phyloP scores from a whole-genome alignment of 2,329 filamentous ascomycete species.

The Fusarium veterinarium region DNA sequence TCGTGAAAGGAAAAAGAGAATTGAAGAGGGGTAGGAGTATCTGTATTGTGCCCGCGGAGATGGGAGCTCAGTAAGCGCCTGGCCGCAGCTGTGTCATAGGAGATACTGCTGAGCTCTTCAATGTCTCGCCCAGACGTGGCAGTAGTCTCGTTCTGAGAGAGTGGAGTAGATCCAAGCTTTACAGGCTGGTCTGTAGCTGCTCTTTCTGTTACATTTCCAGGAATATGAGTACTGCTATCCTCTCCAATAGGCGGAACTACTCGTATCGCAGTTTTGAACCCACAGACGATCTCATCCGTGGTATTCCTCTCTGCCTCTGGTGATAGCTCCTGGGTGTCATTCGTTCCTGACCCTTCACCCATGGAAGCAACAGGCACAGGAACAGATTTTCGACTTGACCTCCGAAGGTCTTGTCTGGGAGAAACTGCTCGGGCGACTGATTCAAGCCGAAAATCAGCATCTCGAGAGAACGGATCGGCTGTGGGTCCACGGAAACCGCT shows the following conservation, averaged over 20 bases:
- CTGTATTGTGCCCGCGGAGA: not conserved
- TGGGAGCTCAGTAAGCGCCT: not conserved
- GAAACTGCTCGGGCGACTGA: not conserved
- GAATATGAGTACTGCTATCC: not conserved
- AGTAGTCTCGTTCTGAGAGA: not conserved
- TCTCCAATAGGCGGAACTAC: not conserved
- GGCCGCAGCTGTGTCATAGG: not conserved
- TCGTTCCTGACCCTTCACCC: not conserved
- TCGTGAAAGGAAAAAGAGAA: conserved; percentile 15
- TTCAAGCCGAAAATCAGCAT: not conserved
- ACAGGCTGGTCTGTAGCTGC: not conserved
- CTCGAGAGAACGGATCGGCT: not conserved
- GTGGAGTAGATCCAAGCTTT: not conserved
- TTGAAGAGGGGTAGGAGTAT: not conserved
- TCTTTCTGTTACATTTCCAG: not conserved
- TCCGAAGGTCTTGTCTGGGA: not conserved
- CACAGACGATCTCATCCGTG: not conserved
- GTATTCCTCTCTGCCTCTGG: not conserved
- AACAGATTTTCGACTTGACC: not conserved
- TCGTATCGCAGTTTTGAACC: not conserved
- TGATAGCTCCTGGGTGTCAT: not conserved
- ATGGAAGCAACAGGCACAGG: conserved; percentile 1
- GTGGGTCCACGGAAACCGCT: not conserved
- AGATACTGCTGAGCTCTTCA: not conserved
- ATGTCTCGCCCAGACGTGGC: not conserved